Evolutionary conservation across 345 rosid species (phyloP).

Genomic region (Aethionema arabicum): DNA sequence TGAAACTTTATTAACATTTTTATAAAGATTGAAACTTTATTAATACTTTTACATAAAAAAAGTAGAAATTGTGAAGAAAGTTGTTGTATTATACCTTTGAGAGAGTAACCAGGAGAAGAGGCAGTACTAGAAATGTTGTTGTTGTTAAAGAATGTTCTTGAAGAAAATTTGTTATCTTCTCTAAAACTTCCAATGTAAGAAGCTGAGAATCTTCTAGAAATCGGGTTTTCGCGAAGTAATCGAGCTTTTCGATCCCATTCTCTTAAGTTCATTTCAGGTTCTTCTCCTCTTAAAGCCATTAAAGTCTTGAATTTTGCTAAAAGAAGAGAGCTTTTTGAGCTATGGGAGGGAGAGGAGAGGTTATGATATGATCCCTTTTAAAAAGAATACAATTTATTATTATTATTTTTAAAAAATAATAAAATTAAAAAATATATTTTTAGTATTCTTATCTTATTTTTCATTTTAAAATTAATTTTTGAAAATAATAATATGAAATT

Average conservation of each 20-base stretch:
- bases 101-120: conserved; percentile 85
- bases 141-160: conserved; percentile 55
- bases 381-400: no score
- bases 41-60: conserved; percentile 4
- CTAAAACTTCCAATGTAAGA: conserved; percentile 69
- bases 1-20: conserved; percentile 2
- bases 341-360: conserved; percentile 26
- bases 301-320: background rate
- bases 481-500: conserved; percentile 7
- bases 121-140: conserved; percentile 76
- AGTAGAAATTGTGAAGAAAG: background rate
- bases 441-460: no score
- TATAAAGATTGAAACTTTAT: background rate
- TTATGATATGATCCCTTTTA: no score
- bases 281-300: conserved; percentile 38
- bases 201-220: conserved; percentile 74
- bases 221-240: conserved; percentile 48
- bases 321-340: conserved; percentile 10
- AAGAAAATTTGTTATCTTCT: conserved; percentile 63
- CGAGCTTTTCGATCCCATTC: conserved; percentile 59
- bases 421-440: no score
- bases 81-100: conserved; percentile 36
- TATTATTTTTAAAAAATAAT: no score
- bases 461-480: background rate
- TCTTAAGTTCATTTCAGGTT: conserved; percentile 46